A percentile compares a stretch with the other conserved stretches of the same genome.
These are phyloP conservation scores for Cyclaneusma minus DNA, from an alignment of 2,329 filamentous ascomycete species.

Conservation along the genomic window DNA sequence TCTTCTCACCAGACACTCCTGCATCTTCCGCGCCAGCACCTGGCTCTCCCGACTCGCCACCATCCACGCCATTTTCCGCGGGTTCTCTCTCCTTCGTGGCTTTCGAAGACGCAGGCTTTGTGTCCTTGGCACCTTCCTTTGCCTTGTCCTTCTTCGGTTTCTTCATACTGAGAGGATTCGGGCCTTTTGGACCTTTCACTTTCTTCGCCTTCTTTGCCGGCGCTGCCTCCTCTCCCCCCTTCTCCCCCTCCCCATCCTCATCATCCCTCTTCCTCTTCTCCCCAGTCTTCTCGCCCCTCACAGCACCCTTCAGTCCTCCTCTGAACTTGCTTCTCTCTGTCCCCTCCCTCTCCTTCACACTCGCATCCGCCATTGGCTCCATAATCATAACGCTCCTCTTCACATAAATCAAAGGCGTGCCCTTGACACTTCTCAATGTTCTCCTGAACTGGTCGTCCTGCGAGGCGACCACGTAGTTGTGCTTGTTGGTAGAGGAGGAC, in stretches of 20 bases:
- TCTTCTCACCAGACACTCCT: constrained; percentile 10
- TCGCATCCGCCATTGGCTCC: constrained; percentile 59
- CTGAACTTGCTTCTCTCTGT: constrained; percentile 66
- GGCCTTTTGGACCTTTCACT: constrained; percentile 45
- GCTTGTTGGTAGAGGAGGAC: constrained; percentile 53
- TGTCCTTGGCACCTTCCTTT: constrained; percentile 12
- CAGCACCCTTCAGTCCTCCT: constrained; percentile 40
- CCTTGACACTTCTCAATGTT: constrained; percentile 48
- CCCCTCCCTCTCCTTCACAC: constrained; percentile 43
- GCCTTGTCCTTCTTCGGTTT: constrained; percentile 42
- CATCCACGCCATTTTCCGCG: constrained; percentile 12
- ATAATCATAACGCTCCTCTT: constrained; percentile 65
- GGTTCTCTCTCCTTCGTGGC: constrained; percentile 17
- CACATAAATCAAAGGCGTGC: constrained; percentile 66
- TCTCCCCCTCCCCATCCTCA: constrained; percentile 8
- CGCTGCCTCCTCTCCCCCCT: constrained; percentile 8
- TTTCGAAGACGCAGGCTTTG: constrained; percentile 10
- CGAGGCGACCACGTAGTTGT: constrained; percentile 63
- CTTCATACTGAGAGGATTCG: constrained; percentile 57
- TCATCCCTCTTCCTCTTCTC: constrained; percentile 20
- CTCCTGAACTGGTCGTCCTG: constrained; percentile 51
- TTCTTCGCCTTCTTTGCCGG: constrained; percentile 39
- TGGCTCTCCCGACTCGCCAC: constrained; percentile 1
- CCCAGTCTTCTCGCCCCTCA: constrained; percentile 28
- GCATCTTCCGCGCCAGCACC: constrained; percentile 10